Base-by-base conservation (phyloP, 2,329 filamentous ascomycete species). In the Microcyclospora pomicola region DNA sequence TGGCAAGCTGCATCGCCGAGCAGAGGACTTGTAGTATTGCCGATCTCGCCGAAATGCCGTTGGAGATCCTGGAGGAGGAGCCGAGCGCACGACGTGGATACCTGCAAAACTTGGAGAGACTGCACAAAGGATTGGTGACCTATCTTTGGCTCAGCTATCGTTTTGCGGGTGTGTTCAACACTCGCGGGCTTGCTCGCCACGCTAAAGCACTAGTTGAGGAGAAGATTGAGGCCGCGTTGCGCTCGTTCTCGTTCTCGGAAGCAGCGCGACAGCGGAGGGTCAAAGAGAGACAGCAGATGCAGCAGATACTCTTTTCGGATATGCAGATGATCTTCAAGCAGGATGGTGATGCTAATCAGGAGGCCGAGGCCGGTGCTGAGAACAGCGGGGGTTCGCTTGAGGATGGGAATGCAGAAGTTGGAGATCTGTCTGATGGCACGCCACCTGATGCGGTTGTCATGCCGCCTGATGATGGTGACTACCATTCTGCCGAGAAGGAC, bases 131-230 rank as follows among this genome's bases (percentile, higher is more conserved):
- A 19, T 65, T 98, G 29, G 84, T 88, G 33, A 65, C 87, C 34
- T 98, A 96, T 55, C 69, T 93, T 2, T 98, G 91, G 91, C 68
- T 98, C 12, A 88, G 82, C 49, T 96, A 88, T 60, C 79, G 88
- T 6, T 93, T 88, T 58, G 69, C 76, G 3, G 82, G 83, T 35
- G 70, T 92, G 36, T 93, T 95, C 58, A 72, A 66, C 5, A 82
- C 79, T 46, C 75, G 88, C 49, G 66, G 67, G 1, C 67, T 94
- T 32, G 86, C 84, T 0, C 80, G 82, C 46, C 77, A 94, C 54
- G 75, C 84, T 35, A 93, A 94, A 54, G 60, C 63, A 6, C 57
- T 92, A 35, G 77, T 87, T 2, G 87, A 95, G 61, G 68, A 75
- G 36, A 77, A 73, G 55, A 87, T 96, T 52, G 72, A 80, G 45